phyloP scores from a whole-genome alignment of 495 filamentous ascomycete genomes.

The Melanomma pulvis-pyrius region DNA sequence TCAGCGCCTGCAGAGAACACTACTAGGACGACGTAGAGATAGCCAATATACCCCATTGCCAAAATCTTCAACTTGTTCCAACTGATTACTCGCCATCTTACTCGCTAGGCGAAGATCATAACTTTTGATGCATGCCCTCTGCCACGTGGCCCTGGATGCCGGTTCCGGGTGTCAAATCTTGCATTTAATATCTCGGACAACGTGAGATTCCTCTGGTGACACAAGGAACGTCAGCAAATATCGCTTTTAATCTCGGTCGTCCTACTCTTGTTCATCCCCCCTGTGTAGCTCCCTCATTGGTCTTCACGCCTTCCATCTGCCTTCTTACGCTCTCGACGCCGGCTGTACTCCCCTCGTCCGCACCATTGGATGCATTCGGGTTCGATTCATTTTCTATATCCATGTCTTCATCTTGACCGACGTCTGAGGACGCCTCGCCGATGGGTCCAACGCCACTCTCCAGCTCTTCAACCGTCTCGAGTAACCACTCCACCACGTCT shows the following conservation, averaged over 20 bases:
- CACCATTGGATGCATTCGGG: background rate
- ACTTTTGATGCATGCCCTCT: conserved; percentile 6
- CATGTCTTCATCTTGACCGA: conserved; percentile 4
- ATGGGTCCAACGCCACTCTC: conserved; percentile 51
- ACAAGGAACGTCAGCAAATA: conserved; percentile 27
- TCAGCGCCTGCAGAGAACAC: background rate
- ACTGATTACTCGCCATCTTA: background rate
- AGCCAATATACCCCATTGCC: background rate
- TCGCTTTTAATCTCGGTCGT: conserved; percentile 22
- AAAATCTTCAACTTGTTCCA: background rate
- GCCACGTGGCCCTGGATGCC: conserved; percentile 24
- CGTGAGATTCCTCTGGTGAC: background rate
- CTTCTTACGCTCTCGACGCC: conserved; percentile 20
- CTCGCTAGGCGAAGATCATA: conserved; percentile 2
- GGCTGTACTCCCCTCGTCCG: background rate
- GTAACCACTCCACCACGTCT: conserved; percentile 68
- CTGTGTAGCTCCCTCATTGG: conserved; percentile 11
- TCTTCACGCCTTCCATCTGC: conserved; percentile 26
- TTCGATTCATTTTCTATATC: conserved; percentile 2
- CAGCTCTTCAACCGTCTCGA: conserved; percentile 58
- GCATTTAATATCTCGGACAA: background rate
- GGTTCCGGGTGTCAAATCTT: conserved; percentile 2
- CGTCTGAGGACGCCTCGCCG: conserved; percentile 39
- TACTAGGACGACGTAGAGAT: background rate
- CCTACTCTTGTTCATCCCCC: conserved; percentile 26